Evolutionary conservation across 768 basidiomycete species (phyloP), one percentile per base, ranked within the genome.

Genomic region (Cystobasidium tubakii): DNA sequence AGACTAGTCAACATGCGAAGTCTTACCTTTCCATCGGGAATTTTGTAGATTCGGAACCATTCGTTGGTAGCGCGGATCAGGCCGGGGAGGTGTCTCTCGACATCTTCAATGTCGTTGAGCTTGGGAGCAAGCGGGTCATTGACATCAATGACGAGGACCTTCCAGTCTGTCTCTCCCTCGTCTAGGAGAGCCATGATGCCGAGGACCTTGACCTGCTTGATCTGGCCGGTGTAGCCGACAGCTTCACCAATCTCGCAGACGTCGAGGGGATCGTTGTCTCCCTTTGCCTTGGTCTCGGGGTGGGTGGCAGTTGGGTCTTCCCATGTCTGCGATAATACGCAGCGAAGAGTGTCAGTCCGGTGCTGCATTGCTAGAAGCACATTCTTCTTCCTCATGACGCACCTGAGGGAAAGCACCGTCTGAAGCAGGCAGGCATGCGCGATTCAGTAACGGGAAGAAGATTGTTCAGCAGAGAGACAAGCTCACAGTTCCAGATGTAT

Each of bases 121-220:
- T 95, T 91, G 81, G 90, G 85, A 19, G 96, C 96, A 75, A 98
- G 88, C 53, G 96, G 95, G 81, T 98, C 96, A 78, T 87, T 87
- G 75, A 96, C 87, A 81, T 98, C 96, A 77, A 98, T 92, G 81
- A 95, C 96, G 83, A 99, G 87, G 84, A 99, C 91, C 84, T 99
- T 99, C 96, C 96, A 99, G 85, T 98, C 96, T 77, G 96, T 98
- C 85, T 98, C 96, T 79, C 96, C 96, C 82, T 98, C 96, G 81
- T 99, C 96, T 77, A 98, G 88, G 73, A 98, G 86, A 73, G 96
- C 96, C 66, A 98, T 98, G 87, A 98, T 95, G 75, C 96, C 96
- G 80, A 99, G 91, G 77, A 99, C 90, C 86, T 99, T 99, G 87
- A 99, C 96, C 83, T 97, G 96, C 85, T 98, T 99, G 82, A 99